Evolutionary conservation across 805 yeast genomes (phyloP).

Genomic region (Candida endomychidarum): DNA sequence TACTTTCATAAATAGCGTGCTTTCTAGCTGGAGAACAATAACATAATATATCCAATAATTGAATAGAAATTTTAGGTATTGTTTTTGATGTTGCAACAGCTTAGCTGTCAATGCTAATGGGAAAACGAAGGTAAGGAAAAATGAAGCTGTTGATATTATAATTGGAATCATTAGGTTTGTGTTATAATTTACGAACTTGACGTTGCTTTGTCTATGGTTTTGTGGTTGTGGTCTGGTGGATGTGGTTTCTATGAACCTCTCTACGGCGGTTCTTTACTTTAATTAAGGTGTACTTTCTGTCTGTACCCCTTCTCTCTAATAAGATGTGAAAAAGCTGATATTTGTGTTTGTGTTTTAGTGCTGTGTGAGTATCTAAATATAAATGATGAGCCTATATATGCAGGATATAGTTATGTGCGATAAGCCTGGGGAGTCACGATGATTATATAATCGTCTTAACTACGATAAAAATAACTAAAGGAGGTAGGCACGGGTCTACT

Average conservation of each 20-base stretch:
- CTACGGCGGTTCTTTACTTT: no score
- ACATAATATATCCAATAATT: constrained; percentile 26
- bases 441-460: not conserved
- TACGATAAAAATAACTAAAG: no score
- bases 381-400: constrained; percentile 1
- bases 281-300: no score
- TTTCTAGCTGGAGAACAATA: constrained; percentile 15
- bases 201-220: no score
- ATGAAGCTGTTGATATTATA: constrained; percentile 10
- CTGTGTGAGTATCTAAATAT: not conserved
- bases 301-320: no score
- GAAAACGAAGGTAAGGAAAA: constrained; percentile 11
- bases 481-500: no score
- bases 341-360: not conserved
- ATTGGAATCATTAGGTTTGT: constrained; percentile 4
- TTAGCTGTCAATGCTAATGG: constrained; percentile 22
- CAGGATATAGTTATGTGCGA: not conserved
- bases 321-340: no score
- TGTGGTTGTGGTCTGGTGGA: no score
- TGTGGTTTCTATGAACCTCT: no score
- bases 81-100: constrained; percentile 15
- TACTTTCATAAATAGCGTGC: constrained; percentile 10
- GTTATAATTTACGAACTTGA: not conserved
- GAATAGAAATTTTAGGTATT: constrained; percentile 18
- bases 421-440: constrained; percentile 1